A percentile compares a stretch with the other conserved stretches of the same genome.
These are phyloP conservation scores for Ogataea paraovalis DNA, from an alignment of 805 yeast species.

Conservation along the genomic window DNA sequence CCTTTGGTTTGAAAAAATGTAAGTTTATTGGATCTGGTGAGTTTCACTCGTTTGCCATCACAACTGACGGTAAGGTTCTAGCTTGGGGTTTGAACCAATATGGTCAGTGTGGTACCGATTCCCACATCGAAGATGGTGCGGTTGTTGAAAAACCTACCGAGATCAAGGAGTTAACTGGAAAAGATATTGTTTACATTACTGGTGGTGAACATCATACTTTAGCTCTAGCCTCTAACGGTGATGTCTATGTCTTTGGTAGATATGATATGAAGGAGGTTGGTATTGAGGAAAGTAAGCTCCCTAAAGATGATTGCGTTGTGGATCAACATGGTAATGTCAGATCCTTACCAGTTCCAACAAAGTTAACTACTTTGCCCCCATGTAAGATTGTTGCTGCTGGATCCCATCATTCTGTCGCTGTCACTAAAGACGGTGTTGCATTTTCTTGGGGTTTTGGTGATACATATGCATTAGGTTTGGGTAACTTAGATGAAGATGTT, in stretches of 20 bases:
- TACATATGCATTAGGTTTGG: constrained; percentile 93
- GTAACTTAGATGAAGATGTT: constrained; percentile 78
- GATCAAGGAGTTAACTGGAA: constrained; percentile 58
- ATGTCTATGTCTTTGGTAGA: constrained; percentile 83
- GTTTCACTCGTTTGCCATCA: constrained; percentile 91
- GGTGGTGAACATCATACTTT: constrained; percentile 96
- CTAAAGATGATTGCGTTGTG: constrained; percentile 60
- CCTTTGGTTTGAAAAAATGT: constrained; percentile 76
- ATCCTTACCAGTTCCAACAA: constrained; percentile 82
- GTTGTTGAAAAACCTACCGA: constrained; percentile 73
- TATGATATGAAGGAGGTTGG: constrained; percentile 94
- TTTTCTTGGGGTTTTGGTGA: constrained; percentile 99
- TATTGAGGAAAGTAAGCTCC: constrained; percentile 59
- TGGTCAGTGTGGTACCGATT: constrained; percentile 89
- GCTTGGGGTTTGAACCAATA: constrained; percentile 97
- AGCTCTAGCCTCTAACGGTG: constrained; percentile 69
- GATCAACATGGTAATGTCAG: constrained; percentile 81
- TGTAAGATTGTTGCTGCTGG: constrained; percentile 70
- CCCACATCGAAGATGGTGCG: constrained; percentile 80
- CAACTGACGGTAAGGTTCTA: constrained; percentile 61
- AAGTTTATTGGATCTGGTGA: constrained; percentile 88
- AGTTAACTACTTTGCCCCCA: constrained; percentile 53
- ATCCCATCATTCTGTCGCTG: constrained; percentile 87
- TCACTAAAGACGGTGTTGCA: constrained; percentile 76
- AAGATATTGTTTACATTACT: constrained; percentile 57